These are phyloP conservation scores for Alternaria atra DNA, from an alignment of 2,329 filamentous ascomycete genomes.

Conservation along the genomic window DNA sequence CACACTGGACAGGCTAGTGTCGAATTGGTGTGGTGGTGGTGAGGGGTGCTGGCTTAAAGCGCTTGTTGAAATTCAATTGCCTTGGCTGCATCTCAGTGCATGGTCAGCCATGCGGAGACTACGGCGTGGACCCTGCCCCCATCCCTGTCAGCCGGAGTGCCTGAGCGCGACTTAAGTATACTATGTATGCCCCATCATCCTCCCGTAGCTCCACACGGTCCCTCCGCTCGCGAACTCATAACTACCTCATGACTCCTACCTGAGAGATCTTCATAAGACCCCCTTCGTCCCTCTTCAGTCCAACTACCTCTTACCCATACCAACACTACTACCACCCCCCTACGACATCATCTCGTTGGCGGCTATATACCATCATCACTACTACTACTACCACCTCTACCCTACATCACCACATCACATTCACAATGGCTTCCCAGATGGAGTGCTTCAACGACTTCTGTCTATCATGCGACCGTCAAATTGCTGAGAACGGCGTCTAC, in stretches of 20 bases:
- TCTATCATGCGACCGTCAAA: slow-evolving; percentile 91
- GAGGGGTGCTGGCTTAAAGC: slow-evolving; percentile 36
- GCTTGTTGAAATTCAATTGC: slow-evolving; percentile 22
- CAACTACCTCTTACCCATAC: slow-evolving; percentile 2
- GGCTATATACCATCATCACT: slow-evolving; percentile 4
- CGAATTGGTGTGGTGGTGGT: slow-evolving; percentile 8
- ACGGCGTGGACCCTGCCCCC: slow-evolving; percentile 28
- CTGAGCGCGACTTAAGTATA: slow-evolving; percentile 41
- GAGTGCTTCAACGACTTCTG: slow-evolving; percentile 92
- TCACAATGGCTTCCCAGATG: slow-evolving; percentile 54
- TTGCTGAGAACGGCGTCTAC: slow-evolving; percentile 77
- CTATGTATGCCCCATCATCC: slow-evolving; percentile 30
- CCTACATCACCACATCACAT: slow-evolving; percentile 1
- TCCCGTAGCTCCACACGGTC: slow-evolving; percentile 39
- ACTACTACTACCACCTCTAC: neutral
- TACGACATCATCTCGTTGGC: neutral
- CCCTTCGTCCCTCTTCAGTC: slow-evolving; percentile 10
- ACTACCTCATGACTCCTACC: slow-evolving; percentile 32
- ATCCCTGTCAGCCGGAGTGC: slow-evolving; percentile 24
- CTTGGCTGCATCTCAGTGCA: slow-evolving; percentile 24
- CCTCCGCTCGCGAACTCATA: slow-evolving; percentile 30
- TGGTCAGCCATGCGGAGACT: slow-evolving; percentile 9
- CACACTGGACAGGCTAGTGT: slow-evolving; percentile 19
- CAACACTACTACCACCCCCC: slow-evolving; percentile 1
- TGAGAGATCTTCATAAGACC: slow-evolving; percentile 8